Conservation (phyloP, 2,329 filamentous ascomycete species). For the Sporothrix curviconia region DNA sequence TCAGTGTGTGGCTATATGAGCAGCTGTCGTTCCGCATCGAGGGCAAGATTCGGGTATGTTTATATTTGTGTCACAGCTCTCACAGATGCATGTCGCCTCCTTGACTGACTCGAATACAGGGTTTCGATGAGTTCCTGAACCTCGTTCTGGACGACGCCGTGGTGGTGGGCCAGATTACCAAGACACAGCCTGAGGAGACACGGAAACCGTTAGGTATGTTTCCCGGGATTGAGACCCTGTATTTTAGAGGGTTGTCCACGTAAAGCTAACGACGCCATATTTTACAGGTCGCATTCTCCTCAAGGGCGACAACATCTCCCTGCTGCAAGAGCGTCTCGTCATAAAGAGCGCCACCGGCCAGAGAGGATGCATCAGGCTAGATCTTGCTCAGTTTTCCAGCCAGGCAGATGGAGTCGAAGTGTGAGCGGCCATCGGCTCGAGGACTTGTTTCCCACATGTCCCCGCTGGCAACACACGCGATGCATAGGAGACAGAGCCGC, state of each 20-base stretch:
- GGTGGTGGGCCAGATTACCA: conserved; percentile 80
- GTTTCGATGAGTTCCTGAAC: conserved; percentile 99
- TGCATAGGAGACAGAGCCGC: too few species aligned
- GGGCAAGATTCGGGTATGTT: conserved; percentile 81
- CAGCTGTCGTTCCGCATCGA: conserved; percentile 91
- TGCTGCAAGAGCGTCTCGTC: conserved; percentile 57
- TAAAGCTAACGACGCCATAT: too few species aligned
- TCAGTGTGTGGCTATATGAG: conserved; percentile 96
- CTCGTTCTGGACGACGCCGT: conserved; percentile 85
- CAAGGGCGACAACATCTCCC: conserved; percentile 81
- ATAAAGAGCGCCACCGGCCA: too few species aligned
- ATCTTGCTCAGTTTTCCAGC: too few species aligned
- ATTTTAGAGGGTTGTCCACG: too few species aligned
- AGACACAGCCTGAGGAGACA: conserved; percentile 68
- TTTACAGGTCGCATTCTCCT: conserved; percentile 69
- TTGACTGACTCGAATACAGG: conserved; percentile 45
- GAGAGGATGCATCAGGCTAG: too few species aligned
- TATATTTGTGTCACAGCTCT: too few species aligned
- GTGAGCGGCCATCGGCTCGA: too few species aligned
- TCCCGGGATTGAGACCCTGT: neutral
- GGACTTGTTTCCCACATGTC: too few species aligned
- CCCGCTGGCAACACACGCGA: too few species aligned
- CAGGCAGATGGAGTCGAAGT: too few species aligned
- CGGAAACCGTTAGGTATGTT: conserved; percentile 69
- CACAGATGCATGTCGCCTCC: too few species aligned